Evolutionary conservation across 2,329 filamentous ascomycete species (phyloP).

Genomic region (Hypocrella siamensis): DNA sequence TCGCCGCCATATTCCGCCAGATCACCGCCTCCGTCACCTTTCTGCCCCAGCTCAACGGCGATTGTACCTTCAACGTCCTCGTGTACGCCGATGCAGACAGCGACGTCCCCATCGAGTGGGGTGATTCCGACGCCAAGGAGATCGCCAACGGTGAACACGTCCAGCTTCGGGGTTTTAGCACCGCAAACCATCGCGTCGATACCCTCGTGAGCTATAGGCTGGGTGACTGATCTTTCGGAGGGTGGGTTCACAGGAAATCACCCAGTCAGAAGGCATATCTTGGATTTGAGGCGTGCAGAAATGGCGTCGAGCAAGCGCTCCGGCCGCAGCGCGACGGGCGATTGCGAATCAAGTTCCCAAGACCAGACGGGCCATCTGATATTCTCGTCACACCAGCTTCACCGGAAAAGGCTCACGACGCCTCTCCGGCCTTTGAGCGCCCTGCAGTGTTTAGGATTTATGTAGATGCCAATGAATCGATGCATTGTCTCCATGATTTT

Average conservation of each 20-base stretch:
- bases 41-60: constrained; percentile 70
- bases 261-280: not conserved
- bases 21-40: constrained; percentile 98
- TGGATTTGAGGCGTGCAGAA: no score
- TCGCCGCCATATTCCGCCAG: constrained; percentile 91
- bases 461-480: no score
- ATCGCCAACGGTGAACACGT: constrained; percentile 90
- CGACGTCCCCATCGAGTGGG: constrained; percentile 95
- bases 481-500: no score
- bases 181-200: constrained; percentile 83
- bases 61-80: constrained; percentile 97
- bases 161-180: constrained; percentile 90
- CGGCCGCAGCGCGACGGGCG: no score
- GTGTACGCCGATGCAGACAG: constrained; percentile 96
- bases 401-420: no score
- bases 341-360: no score
- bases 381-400: no score
- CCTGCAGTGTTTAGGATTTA: no score
- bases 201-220: constrained; percentile 86
- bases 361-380: no score
- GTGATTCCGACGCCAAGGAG: constrained; percentile 95
- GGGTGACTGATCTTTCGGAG: constrained; percentile 16
- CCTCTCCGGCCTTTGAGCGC: no score
- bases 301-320: no score
- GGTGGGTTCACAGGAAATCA: not conserved